Conservation (phyloP, 768 basidiomycete species). For the Trametes meyenii region DNA sequence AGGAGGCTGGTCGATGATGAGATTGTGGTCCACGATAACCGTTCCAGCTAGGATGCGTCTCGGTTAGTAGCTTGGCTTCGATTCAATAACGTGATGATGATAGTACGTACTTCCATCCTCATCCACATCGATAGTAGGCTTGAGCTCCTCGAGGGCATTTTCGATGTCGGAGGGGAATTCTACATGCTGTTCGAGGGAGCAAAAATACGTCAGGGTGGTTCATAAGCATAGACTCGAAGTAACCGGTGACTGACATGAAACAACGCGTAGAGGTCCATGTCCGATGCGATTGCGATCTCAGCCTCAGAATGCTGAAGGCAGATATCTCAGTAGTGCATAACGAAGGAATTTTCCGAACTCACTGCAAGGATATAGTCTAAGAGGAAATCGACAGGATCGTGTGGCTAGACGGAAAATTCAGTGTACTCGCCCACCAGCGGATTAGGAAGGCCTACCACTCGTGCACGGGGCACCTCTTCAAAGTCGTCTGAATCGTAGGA, state of each 20-base stretch:
- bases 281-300: constrained; percentile 17
- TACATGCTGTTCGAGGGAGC: not conserved
- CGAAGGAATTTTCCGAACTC: not conserved
- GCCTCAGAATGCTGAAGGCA: constrained; percentile 11
- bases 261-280: constrained; percentile 8
- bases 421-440: not conserved
- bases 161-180: constrained; percentile 12
- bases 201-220: not conserved
- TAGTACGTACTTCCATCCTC: constrained; percentile 9
- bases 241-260: constrained; percentile 3
- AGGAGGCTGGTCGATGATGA: no score
- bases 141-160: not conserved
- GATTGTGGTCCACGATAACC: not conserved
- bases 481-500: not conserved
- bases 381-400: constrained; percentile 17
- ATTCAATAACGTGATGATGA: not conserved
- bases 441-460: not conserved
- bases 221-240: not conserved
- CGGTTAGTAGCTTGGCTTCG: constrained; percentile 2
- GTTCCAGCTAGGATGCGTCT: constrained; percentile 6
- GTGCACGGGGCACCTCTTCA: not conserved
- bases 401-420: not conserved
- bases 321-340: not conserved
- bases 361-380: constrained; percentile 24
- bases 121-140: constrained; percentile 18